Conservation (phyloP, 495 filamentous ascomycete genomes). For the Aspergillus baeticus region DNA sequence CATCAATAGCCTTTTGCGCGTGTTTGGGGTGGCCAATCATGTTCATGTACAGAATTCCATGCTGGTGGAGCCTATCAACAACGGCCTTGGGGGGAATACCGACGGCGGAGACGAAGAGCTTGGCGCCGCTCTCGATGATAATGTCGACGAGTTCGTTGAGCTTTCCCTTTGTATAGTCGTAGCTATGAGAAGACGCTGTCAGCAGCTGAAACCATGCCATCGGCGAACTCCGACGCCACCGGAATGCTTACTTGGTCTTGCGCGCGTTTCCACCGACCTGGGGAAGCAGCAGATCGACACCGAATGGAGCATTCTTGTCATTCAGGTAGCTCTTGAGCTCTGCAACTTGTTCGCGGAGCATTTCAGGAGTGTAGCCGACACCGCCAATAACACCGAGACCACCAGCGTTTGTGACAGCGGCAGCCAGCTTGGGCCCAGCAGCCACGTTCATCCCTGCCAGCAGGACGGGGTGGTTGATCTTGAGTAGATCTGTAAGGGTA, state of each 20-base stretch:
- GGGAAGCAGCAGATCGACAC: slow-evolving; percentile 90
- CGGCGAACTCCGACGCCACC: neutral
- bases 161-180: slow-evolving; percentile 99
- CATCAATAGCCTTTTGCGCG: slow-evolving; percentile 86
- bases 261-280: slow-evolving; percentile 91
- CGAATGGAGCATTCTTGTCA: slow-evolving; percentile 98
- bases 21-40: slow-evolving; percentile 99
- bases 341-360: slow-evolving; percentile 90
- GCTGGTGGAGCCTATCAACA: slow-evolving; percentile 83
- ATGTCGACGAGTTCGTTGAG: slow-evolving; percentile 87
- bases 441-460: slow-evolving; percentile 99
- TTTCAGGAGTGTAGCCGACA: slow-evolving; percentile 94
- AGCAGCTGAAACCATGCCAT: slow-evolving; percentile 10
- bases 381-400: slow-evolving; percentile 96
- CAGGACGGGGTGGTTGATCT: slow-evolving; percentile 94
- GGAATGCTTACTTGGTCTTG: slow-evolving; percentile 78
- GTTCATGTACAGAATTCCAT: slow-evolving; percentile 97
- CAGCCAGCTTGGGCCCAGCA: slow-evolving; percentile 93
- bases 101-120: slow-evolving; percentile 94
- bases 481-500: slow-evolving; percentile 87
- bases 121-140: slow-evolving; percentile 85
- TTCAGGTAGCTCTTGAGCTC: slow-evolving; percentile 88
- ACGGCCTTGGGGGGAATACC: slow-evolving; percentile 87
- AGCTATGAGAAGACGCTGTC: slow-evolving; percentile 54
- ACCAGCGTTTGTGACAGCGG: slow-evolving; percentile 95